Percentiles rank a stretch among this genome's conserved stretches.
Conservation (phyloP, 2,329 filamentous ascomycete genomes). For the Metarhizium anisopliae region DNA sequence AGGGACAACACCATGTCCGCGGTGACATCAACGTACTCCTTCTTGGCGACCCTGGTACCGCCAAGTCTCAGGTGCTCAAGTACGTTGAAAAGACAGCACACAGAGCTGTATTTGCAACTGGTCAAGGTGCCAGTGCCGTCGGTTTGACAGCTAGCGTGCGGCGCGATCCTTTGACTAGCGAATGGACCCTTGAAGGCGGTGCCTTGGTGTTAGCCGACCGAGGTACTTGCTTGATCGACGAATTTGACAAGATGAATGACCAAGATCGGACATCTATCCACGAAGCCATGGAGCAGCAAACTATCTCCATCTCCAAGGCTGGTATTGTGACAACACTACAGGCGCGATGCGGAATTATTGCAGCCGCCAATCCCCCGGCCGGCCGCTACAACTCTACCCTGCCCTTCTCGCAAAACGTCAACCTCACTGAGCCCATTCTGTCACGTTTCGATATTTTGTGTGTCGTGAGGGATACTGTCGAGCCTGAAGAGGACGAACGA, state of each 20-base stretch:
- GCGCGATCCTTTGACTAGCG: conserved; percentile 86
- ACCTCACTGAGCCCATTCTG: conserved; percentile 92
- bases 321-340: conserved; percentile 97
- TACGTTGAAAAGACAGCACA: conserved; percentile 97
- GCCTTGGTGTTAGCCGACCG: conserved; percentile 91
- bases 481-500: conserved; percentile 84
- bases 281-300: conserved; percentile 99
- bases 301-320: conserved; percentile 96
- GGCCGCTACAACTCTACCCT: conserved; percentile 95
- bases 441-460: conserved; percentile 97
- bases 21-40: conserved; percentile 97
- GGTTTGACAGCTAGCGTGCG: conserved; percentile 96
- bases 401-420: conserved; percentile 92
- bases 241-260: conserved; percentile 99
- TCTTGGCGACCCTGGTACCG: conserved; percentile 92
- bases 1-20: conserved; percentile 81
- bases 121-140: conserved; percentile 92
- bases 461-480: conserved; percentile 91
- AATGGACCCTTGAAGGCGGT: conserved; percentile 96
- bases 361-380: conserved; percentile 91
- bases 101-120: conserved; percentile 92
- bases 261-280: conserved; percentile 97
- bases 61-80: conserved; percentile 95
- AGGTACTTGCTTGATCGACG: conserved; percentile 92
- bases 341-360: conserved; percentile 91